A percentile compares a stretch with the other conserved stretches of the same genome.
Conservation (phyloP, 2,329 filamentous ascomycete species). For the Alternaria dauci region DNA sequence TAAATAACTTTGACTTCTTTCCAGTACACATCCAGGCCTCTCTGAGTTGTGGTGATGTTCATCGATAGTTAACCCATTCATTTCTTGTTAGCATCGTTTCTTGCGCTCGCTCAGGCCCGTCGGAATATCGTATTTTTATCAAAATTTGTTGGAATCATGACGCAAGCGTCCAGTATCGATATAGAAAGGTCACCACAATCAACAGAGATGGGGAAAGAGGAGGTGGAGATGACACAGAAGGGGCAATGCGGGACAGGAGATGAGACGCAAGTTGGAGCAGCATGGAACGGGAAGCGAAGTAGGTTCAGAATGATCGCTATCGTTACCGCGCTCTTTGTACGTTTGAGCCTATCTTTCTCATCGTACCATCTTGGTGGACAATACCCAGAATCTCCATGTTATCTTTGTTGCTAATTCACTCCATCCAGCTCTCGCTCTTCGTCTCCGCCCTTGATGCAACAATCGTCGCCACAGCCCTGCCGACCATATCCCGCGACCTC, state of each 20-base stretch:
- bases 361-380: background rate
- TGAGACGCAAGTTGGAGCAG: constrained; percentile 11
- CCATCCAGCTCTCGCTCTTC: constrained; percentile 49
- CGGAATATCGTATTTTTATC: background rate
- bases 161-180: background rate
- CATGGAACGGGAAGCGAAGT: constrained; percentile 27
- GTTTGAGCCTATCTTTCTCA: constrained; percentile 11
- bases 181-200: background rate
- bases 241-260: background rate
- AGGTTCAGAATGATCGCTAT: constrained; percentile 41
- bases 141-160: background rate
- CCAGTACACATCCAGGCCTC: background rate
- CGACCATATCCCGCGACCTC: constrained; percentile 70
- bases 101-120: background rate
- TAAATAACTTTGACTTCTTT: background rate
- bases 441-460: constrained; percentile 60
- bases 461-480: constrained; percentile 71
- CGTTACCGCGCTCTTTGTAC: constrained; percentile 45
- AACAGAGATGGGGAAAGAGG: background rate
- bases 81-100: background rate
- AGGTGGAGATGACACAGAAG: background rate
- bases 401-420: background rate
- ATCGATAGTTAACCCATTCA: background rate
- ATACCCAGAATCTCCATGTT: background rate
- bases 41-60: background rate